A percentile compares a stretch with the other conserved stretches of the same genome.
phyloP scores from a whole-genome alignment of 2,329 filamentous ascomycete genomes.

The Verticillium zaregamsianum region DNA sequence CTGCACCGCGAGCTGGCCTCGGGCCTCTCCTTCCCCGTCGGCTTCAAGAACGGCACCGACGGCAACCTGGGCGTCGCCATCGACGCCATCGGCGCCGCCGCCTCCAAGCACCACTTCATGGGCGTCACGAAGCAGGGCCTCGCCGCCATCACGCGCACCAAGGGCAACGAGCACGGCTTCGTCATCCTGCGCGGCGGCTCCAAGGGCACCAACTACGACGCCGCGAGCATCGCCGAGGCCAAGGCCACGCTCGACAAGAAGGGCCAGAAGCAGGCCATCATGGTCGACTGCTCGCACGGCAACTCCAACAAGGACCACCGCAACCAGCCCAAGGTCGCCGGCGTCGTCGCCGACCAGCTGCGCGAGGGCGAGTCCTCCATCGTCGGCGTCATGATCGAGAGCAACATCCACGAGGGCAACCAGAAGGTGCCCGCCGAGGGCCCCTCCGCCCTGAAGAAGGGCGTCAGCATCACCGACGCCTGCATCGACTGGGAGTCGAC shows the following conservation, averaged over 20 bases:
- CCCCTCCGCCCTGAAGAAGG: slow-evolving; percentile 72
- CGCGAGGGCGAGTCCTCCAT: slow-evolving; percentile 83
- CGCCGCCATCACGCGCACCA: slow-evolving; percentile 89
- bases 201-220: slow-evolving; percentile 91
- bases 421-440: slow-evolving; percentile 86
- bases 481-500: slow-evolving; percentile 94
- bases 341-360: slow-evolving; percentile 77
- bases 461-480: slow-evolving; percentile 91
- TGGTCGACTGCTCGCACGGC: slow-evolving; percentile 98
- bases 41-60: slow-evolving; percentile 99
- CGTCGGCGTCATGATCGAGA: slow-evolving; percentile 98
- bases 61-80: slow-evolving; percentile 87
- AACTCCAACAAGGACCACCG: slow-evolving; percentile 98
- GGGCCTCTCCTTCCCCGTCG: slow-evolving; percentile 93
- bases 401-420: slow-evolving; percentile 87
- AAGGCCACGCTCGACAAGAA: slow-evolving; percentile 79
- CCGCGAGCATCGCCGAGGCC: slow-evolving; percentile 72
- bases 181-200: slow-evolving; percentile 91
- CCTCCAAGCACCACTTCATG: slow-evolving; percentile 92
- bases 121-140: slow-evolving; percentile 97
- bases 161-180: slow-evolving; percentile 95
- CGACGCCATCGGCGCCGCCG: slow-evolving; percentile 86
- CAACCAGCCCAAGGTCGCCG: slow-evolving; percentile 93
- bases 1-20: slow-evolving; percentile 93
- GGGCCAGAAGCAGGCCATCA: slow-evolving; percentile 82